Evolutionary conservation across 805 yeast species (phyloP).

Genomic region (Kodamaea lidongshanica): DNA sequence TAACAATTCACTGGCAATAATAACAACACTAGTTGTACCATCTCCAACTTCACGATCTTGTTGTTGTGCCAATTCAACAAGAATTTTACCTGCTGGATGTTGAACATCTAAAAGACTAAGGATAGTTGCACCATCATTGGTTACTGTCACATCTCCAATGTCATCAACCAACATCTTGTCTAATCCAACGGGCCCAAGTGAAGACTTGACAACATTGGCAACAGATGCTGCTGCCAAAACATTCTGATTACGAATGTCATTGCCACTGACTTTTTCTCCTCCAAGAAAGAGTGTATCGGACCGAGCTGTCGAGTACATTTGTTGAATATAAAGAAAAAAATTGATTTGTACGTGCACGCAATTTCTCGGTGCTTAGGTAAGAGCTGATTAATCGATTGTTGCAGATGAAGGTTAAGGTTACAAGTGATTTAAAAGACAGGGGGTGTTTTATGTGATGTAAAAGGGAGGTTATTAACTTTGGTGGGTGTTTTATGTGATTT

Average conservation of each 20-base stretch:
- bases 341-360: constrained; percentile 3
- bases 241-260: constrained; percentile 93
- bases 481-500: too few relatives aligned
- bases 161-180: constrained; percentile 99
- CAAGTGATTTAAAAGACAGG: too few relatives aligned
- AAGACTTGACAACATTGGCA: constrained; percentile 80
- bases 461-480: too few relatives aligned
- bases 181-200: constrained; percentile 96
- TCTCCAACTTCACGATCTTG: constrained; percentile 99
- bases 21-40: constrained; percentile 96
- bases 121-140: constrained; percentile 98
- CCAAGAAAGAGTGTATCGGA: constrained; percentile 92
- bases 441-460: too few relatives aligned
- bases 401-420: too few relatives aligned
- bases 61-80: constrained; percentile 96
- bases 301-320: constrained; percentile 74
- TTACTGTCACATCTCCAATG: constrained; percentile 97
- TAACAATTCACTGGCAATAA: constrained; percentile 87
- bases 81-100: constrained; percentile 97
- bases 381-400: too few relatives aligned
- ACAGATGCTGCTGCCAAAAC: constrained; percentile 88
- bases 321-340: constrained; percentile 8
- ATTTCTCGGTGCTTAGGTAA: too few relatives aligned
- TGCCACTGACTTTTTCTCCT: constrained; percentile 94
- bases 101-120: constrained; percentile 86